Conservation (phyloP, 495 filamentous ascomycete genomes). For the Echria macrotheca region DNA sequence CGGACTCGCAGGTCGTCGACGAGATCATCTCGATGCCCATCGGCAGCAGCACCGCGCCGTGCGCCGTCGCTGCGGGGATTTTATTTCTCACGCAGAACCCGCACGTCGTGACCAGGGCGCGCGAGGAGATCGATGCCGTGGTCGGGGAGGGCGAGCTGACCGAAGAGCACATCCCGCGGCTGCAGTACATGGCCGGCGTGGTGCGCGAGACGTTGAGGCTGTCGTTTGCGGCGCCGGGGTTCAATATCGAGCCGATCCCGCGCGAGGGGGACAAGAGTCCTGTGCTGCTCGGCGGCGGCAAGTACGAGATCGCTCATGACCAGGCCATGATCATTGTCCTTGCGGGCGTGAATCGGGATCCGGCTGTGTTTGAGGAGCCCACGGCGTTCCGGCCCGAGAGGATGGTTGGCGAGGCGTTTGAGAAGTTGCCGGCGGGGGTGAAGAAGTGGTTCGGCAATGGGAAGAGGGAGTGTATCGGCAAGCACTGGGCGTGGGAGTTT, state of each 20-base stretch:
- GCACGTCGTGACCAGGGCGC: conserved; percentile 50
- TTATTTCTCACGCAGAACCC: conserved; percentile 60
- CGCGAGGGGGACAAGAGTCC: conserved; percentile 40
- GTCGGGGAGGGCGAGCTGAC: conserved; percentile 48
- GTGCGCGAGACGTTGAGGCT: conserved; percentile 64
- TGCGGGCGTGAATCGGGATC: conserved; percentile 59
- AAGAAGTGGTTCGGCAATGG: conserved; percentile 72
- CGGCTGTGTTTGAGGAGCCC: conserved; percentile 58
- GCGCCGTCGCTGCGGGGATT: conserved; percentile 49
- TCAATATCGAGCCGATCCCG: conserved; percentile 56
- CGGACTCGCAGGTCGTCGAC: conserved; percentile 56
- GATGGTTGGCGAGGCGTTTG: conserved; percentile 59
- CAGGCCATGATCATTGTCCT: conserved; percentile 59
- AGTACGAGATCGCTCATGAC: conserved; percentile 58
- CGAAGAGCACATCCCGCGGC: conserved; percentile 51
- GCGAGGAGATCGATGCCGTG: conserved; percentile 61
- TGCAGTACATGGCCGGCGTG: conserved; percentile 59
- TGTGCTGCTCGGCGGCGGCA: conserved; percentile 49
- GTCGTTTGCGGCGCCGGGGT: conserved; percentile 59
- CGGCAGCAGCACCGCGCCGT: conserved; percentile 41
- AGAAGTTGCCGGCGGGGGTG: conserved; percentile 49
- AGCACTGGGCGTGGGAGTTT: conserved; percentile 65
- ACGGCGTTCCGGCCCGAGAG: conserved; percentile 60
- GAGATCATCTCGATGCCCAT: conserved; percentile 61
- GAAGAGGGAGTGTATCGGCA: conserved; percentile 60